phyloP scores from a whole-genome alignment of 2,329 filamentous ascomycete genomes.

The Trichophyton equinum region DNA sequence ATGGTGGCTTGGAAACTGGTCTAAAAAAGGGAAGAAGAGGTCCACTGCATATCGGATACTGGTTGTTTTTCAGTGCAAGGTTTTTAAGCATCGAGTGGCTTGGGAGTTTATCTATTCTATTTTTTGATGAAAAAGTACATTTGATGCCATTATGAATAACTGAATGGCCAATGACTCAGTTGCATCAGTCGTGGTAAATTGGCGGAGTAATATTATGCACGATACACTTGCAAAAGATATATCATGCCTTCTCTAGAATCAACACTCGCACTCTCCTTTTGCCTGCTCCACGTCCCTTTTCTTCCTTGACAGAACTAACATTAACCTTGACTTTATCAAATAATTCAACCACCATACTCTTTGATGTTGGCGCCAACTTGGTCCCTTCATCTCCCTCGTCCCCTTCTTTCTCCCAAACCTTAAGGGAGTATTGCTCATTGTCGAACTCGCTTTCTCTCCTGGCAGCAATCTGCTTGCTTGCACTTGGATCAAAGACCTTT shows the following conservation, averaged over 20 bases:
- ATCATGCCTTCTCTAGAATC: conserved; percentile 22
- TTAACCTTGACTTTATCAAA: conserved; percentile 86
- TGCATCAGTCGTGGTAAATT: neutral
- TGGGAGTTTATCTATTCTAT: neutral
- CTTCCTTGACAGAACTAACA: conserved; percentile 86
- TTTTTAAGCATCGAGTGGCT: neutral
- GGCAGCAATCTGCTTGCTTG: conserved; percentile 8
- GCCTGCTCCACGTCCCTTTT: conserved; percentile 58
- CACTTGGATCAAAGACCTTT: neutral
- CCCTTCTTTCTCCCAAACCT: conserved; percentile 43
- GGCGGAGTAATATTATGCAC: neutral
- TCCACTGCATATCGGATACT: neutral
- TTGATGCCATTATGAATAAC: too few species aligned
- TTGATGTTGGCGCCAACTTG: conserved; percentile 22
- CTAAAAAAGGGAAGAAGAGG: neutral
- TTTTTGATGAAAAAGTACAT: too few species aligned
- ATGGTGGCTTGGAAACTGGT: conserved; percentile 18
- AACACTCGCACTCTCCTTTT: conserved; percentile 56
- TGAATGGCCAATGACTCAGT: neutral
- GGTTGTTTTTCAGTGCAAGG: neutral
- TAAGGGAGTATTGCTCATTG: conserved; percentile 69
- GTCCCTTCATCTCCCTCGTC: conserved; percentile 36
- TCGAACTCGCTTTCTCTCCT: conserved; percentile 68
- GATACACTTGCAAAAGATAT: neutral
- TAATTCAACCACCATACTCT: conserved; percentile 53